Evolutionary conservation across 306 rosid genomes (phyloP).

Genomic region (Arachis stenosperma): DNA sequence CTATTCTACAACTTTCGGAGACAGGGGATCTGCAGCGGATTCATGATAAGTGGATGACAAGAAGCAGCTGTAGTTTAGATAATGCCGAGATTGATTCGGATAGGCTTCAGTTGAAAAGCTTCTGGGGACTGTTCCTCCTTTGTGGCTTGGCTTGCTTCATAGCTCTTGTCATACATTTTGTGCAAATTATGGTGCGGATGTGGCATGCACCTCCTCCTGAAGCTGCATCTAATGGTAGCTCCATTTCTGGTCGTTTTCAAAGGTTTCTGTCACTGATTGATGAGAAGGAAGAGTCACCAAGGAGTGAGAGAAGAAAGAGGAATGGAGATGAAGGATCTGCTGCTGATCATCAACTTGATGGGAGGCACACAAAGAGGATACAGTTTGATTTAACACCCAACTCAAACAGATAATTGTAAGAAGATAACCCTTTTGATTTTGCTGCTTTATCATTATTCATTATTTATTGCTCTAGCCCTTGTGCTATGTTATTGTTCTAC

Average conservation of each 20-base stretch:
- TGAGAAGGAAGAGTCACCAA: constrained; percentile 59
- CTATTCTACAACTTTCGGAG: constrained; percentile 90
- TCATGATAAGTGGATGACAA: constrained; percentile 86
- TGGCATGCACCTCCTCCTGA: constrained; percentile 44
- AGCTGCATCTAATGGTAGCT: constrained; percentile 37
- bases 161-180: constrained; percentile 66
- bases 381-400: constrained; percentile 36
- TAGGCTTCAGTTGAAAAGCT: constrained; percentile 80
- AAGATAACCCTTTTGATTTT: neutral
- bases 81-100: constrained; percentile 66
- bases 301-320: constrained; percentile 59
- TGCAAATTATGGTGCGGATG: constrained; percentile 53
- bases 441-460: constrained; percentile 10
- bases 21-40: constrained; percentile 94
- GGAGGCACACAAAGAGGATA: constrained; percentile 44
- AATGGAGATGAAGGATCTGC: constrained; percentile 51
- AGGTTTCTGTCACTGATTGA: constrained; percentile 73
- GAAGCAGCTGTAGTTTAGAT: constrained; percentile 60
- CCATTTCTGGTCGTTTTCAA: constrained; percentile 52
- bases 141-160: constrained; percentile 75
- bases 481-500: constrained; percentile 15
- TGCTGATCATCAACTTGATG: constrained; percentile 38
- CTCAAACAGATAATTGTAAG: neutral
- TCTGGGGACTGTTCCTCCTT: constrained; percentile 88
- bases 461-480: constrained; percentile 27